Evolutionary conservation across 495 filamentous ascomycete genomes (phyloP).

Genomic region (Poronia punctata): DNA sequence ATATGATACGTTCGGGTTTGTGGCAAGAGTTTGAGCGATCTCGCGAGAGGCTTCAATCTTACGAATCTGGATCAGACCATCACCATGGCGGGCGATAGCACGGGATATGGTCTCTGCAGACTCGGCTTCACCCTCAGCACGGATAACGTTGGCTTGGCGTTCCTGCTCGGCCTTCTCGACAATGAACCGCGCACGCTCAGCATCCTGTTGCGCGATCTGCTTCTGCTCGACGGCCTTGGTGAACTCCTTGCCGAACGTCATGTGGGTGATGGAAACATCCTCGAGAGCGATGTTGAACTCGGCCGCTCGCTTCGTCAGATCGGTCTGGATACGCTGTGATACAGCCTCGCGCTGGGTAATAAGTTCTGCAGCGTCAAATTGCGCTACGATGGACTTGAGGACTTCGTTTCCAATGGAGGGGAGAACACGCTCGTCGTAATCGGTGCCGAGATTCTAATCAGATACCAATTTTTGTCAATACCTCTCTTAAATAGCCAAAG

Average conservation of each 20-base stretch:
- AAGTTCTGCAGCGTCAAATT: conserved; percentile 98
- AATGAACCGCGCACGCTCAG: conserved; percentile 93
- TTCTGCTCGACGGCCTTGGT: conserved; percentile 98
- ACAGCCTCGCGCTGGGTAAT: conserved; percentile 99
- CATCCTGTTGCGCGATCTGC: conserved; percentile 99
- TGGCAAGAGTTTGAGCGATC: conserved; percentile 82
- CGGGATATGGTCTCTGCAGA: conserved; percentile 88
- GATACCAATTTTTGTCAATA: conserved; percentile 11
- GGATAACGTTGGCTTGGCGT: conserved; percentile 94
- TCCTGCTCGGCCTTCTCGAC: conserved; percentile 99
- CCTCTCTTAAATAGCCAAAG: too few relatives aligned
- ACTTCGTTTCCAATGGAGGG: conserved; percentile 99
- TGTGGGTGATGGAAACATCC: conserved; percentile 99
- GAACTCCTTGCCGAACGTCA: conserved; percentile 99
- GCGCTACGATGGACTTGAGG: conserved; percentile 96
- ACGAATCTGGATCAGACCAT: conserved; percentile 89
- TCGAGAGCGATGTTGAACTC: conserved; percentile 99
- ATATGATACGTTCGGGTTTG: conserved; percentile 95
- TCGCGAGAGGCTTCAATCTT: conserved; percentile 95
- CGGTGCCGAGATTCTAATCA: conserved; percentile 67
- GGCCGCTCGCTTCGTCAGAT: conserved; percentile 88
- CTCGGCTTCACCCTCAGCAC: conserved; percentile 96
- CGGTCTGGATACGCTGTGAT: conserved; percentile 86
- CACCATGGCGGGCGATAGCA: conserved; percentile 86
- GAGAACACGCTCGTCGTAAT: conserved; percentile 99